Evolutionary conservation across 106 monocot species (phyloP).

Genomic region (Agapanthus africanus): DNA sequence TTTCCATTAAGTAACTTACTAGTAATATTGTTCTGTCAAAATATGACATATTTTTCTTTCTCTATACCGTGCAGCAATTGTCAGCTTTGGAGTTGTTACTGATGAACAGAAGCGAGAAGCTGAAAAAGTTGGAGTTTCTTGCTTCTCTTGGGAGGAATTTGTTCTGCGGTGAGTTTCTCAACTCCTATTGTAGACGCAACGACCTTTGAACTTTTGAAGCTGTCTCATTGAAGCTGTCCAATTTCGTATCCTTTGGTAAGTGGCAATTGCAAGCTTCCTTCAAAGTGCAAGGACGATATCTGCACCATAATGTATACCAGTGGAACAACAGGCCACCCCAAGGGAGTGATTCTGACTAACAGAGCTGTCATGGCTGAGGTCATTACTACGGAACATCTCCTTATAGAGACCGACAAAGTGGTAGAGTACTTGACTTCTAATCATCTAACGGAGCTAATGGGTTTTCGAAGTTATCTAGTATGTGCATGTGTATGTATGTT

Average conservation of each 20-base stretch:
- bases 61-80: constrained; percentile 51
- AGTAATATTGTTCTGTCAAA: background rate
- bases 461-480: background rate
- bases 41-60: constrained; percentile 15
- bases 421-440: too few relatives aligned
- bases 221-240: background rate
- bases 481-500: too few relatives aligned
- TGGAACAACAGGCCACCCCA: constrained; percentile 95
- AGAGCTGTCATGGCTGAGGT: constrained; percentile 61
- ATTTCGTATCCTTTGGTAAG: constrained; percentile 33
- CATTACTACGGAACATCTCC: constrained; percentile 57
- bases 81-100: constrained; percentile 70
- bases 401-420: constrained; percentile 74
- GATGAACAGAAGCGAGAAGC: constrained; percentile 52
- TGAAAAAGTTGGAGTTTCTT: constrained; percentile 49
- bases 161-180: constrained; percentile 37
- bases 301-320: constrained; percentile 98
- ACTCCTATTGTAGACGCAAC: background rate
- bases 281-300: constrained; percentile 57
- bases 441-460: background rate
- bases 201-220: background rate
- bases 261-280: constrained; percentile 30
- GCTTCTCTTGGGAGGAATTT: constrained; percentile 91
- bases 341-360: constrained; percentile 81
- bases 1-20: background rate